phyloP scores from a whole-genome alignment of 1,284 basidiomycete genomes.

The Ceratobasidium sp. region DNA sequence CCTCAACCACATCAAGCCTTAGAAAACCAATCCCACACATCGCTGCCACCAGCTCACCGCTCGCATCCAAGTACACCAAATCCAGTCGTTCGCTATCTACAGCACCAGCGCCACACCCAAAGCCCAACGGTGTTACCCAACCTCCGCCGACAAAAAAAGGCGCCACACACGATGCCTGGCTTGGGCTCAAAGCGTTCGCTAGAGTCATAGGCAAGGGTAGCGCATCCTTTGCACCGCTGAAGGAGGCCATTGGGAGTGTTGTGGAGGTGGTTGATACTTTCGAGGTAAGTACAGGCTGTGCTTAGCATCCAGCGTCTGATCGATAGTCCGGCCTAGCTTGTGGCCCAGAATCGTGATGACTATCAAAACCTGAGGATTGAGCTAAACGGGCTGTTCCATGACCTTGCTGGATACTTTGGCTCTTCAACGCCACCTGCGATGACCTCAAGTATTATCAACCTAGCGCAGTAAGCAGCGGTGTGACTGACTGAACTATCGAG shows the following conservation, averaged over 20 bases:
- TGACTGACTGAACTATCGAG: background rate
- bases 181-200: background rate
- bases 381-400: constrained; percentile 8
- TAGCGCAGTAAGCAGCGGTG: background rate
- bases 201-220: background rate
- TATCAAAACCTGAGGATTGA: background rate
- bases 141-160: too few species aligned
- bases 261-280: background rate
- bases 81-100: too few species aligned
- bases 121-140: too few species aligned
- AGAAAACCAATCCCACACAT: too few species aligned
- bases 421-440: constrained; percentile 9
- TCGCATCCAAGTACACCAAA: too few species aligned
- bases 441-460: constrained; percentile 8
- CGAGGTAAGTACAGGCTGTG: background rate
- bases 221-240: background rate
- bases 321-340: background rate
- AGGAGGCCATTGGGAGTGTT: background rate
- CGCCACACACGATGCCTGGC: background rate
- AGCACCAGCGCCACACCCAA: too few species aligned
- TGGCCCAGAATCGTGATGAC: background rate
- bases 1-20: too few species aligned
- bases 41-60: too few species aligned
- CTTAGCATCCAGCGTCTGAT: background rate
- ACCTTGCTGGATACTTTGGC: background rate